These are phyloP conservation scores for Collybia mongolica DNA, from an alignment of 768 basidiomycete genomes.

Conservation along the genomic window DNA sequence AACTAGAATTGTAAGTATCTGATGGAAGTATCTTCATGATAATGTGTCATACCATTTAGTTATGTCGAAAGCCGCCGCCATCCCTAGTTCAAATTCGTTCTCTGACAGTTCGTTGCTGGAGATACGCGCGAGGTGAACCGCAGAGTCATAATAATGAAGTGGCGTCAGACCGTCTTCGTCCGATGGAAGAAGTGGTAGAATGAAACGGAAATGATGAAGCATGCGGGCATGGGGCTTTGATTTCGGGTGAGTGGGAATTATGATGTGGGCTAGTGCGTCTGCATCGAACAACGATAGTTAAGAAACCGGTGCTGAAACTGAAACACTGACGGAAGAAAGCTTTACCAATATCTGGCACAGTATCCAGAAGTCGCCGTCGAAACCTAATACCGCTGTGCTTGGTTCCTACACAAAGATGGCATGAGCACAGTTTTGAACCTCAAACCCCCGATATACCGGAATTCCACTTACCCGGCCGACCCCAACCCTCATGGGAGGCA, in stretches of 20 bases:
- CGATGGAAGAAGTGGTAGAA: conserved; percentile 57
- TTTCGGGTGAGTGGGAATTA: conserved; percentile 71
- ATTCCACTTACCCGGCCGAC: conserved; percentile 53
- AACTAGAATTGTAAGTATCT: conserved; percentile 29
- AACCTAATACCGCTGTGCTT: conserved; percentile 62
- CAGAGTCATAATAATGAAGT: conserved; percentile 76
- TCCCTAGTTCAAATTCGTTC: conserved; percentile 63
- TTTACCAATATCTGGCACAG: conserved; percentile 68
- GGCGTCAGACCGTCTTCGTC: conserved; percentile 67
- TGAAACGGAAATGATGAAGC: conserved; percentile 79
- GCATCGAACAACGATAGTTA: conserved; percentile 3
- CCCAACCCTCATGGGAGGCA: conserved; percentile 73
- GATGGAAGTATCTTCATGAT: background rate
- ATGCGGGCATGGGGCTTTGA: conserved; percentile 74
- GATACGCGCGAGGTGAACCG: conserved; percentile 69
- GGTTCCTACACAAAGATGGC: conserved; percentile 39
- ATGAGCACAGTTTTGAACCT: conserved; percentile 1
- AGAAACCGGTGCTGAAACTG: conserved; percentile 7
- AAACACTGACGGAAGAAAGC: conserved; percentile 3
- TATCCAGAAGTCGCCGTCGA: conserved; percentile 67
- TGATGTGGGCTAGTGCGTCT: conserved; percentile 69
- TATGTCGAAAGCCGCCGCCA: conserved; percentile 62
- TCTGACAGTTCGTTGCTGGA: conserved; percentile 60
- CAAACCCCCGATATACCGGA: too few species aligned
- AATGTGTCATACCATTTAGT: conserved; percentile 49